phyloP scores from a whole-genome alignment of 257 asterid genomes.

The Solanum boliviense region DNA sequence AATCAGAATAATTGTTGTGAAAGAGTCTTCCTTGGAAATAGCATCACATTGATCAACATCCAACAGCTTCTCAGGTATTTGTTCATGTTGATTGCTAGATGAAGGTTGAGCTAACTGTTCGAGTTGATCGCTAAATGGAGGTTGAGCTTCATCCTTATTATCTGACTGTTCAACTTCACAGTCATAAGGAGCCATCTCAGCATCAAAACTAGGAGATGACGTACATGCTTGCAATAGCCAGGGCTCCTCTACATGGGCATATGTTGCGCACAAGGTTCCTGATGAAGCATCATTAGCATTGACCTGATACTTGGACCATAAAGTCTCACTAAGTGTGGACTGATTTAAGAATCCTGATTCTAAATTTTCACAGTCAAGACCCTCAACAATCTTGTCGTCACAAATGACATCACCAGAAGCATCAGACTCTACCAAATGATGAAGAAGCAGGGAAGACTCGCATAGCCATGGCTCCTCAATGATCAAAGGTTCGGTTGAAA shows the following conservation, averaged over 20 bases:
- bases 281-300: conserved; percentile 10
- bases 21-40: conserved; percentile 28
- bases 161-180: conserved; percentile 9
- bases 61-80: conserved; percentile 30
- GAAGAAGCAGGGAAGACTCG: conserved; percentile 34
- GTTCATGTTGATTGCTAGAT: conserved; percentile 22
- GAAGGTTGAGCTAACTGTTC: conserved; percentile 13
- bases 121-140: conserved; percentile 19
- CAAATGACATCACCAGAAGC: conserved; percentile 14
- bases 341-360: conserved; percentile 17
- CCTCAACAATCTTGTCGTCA: conserved; percentile 18
- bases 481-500: conserved; percentile 15
- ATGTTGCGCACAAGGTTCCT: conserved; percentile 7
- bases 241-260: conserved; percentile 81
- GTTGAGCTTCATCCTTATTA: conserved; percentile 21
- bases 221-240: conserved; percentile 50
- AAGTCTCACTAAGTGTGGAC: conserved; percentile 8
- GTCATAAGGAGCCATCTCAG: conserved; percentile 14
- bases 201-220: conserved; percentile 6
- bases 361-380: conserved; percentile 17
- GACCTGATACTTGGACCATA: conserved; percentile 14
- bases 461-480: conserved; percentile 92
- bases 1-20: conserved; percentile 68
- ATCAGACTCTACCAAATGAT: conserved; percentile 20
- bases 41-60: conserved; percentile 33